Conservation (phyloP, 176 grass and related monocot genomes). For the Stipa capillata region DNA sequence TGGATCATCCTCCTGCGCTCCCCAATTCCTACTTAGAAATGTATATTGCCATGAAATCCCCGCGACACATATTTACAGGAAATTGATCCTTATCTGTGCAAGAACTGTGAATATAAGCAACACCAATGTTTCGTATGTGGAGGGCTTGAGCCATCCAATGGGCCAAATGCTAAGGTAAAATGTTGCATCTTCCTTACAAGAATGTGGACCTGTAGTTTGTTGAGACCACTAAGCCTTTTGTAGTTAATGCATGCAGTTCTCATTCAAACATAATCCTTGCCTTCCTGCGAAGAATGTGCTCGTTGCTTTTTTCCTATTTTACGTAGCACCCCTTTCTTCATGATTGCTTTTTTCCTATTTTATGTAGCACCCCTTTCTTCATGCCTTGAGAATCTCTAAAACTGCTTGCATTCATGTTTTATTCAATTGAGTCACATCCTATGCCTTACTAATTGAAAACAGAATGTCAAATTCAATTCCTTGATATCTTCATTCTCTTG, state of each 20-base stretch:
- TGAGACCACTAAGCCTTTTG: background rate
- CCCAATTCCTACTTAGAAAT: too few relatives aligned
- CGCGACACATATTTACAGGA: conserved; percentile 25
- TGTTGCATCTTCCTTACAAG: background rate
- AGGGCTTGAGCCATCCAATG: conserved; percentile 45
- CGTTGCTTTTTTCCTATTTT: too few relatives aligned
- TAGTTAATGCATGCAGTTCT: background rate
- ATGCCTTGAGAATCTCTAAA: background rate
- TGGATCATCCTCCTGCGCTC: too few relatives aligned
- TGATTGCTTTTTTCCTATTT: background rate
- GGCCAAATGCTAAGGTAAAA: conserved; percentile 47
- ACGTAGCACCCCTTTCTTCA: too few relatives aligned
- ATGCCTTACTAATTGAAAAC: background rate
- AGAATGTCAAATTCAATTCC: background rate
- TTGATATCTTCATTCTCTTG: background rate
- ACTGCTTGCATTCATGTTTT: background rate
- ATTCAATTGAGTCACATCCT: too few relatives aligned
- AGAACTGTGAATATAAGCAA: conserved; percentile 52
- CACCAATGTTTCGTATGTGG: conserved; percentile 69
- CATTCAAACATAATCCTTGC: background rate
- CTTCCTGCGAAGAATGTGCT: background rate
- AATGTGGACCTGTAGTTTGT: background rate
- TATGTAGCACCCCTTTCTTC: background rate
- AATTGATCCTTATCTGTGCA: conserved; percentile 40
- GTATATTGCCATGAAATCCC: too few relatives aligned